Base-by-base conservation (phyloP, 345 rosid species). In the Lepidium sativum region DNA sequence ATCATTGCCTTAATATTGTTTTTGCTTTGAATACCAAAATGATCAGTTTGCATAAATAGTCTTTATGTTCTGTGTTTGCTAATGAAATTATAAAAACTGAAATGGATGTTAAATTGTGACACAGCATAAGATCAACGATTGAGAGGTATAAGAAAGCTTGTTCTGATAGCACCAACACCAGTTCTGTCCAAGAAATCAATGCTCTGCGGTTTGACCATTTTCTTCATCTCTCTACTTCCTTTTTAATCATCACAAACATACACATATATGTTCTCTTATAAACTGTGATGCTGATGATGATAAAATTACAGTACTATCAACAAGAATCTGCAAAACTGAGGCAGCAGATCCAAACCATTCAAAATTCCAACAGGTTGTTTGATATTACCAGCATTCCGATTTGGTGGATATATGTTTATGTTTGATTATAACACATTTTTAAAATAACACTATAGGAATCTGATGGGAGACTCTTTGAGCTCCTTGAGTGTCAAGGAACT, bases 301-400 rank as follows among this genome's bases (percentile, higher is more conserved):
- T 61, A 17, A 17, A 14, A 14, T n/a, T 54, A 39, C 71, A 94
- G 99, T 94, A 91, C 70, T 91, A 94, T 71, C 97, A 94, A 57
- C 97, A 91, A 77, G 99, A 94, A 73, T 94, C 96, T 39, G 91
- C 91, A 31, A 94, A 94, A 83, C 82, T 94, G 49, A 73, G 92
- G 39, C 96, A 91, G 44, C 99, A 94, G 65, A 94, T 94, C 70
- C 97, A 94, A 44, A 85, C 90, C 73, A 77, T 91, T 12, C 96
- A 91, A 71, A 94, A 91, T 56, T 83, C 99, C 9, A 94, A 91
- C 84, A 94, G 97, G 99, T 94, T 9, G 15, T 90, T 13, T n/a
- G n/a, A 8, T 33, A 51, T 8, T 10, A 10, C 1, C 9, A 15
- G 18, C 14, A 40, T 27, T 10, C 14, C 14, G 4, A 16, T 52